Conservation (phyloP, 345 rosid genomes). For the Linum lewisii region DNA sequence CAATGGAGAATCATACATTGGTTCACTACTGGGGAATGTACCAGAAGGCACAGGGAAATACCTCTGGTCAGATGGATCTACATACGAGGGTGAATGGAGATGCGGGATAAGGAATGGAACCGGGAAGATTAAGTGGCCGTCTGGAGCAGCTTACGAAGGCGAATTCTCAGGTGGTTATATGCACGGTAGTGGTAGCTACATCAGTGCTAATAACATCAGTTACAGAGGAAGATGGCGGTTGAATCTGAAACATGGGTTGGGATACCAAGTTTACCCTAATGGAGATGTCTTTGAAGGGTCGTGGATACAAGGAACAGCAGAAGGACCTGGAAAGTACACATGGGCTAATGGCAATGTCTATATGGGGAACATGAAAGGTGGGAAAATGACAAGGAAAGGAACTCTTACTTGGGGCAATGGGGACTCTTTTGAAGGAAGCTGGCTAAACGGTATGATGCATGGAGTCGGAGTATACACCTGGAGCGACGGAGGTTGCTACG, state of each 20-base stretch:
- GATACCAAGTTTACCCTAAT: constrained; percentile 64
- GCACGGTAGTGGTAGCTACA: constrained; percentile 67
- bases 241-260: constrained; percentile 87
- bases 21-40: constrained; percentile 62
- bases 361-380: constrained; percentile 82
- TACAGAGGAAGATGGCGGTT: constrained; percentile 87
- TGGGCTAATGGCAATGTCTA: constrained; percentile 82
- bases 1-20: constrained; percentile 64
- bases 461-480: constrained; percentile 91
- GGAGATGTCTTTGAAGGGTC: constrained; percentile 84
- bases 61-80: constrained; percentile 69
- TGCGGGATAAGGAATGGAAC: constrained; percentile 78
- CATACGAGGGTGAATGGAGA: constrained; percentile 89
- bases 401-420: constrained; percentile 76
- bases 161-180: constrained; percentile 87
- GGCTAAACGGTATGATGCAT: constrained; percentile 91
- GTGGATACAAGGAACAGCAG: constrained; percentile 81
- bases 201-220: constrained; percentile 35
- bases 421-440: constrained; percentile 84
- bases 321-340: constrained; percentile 88
- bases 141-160: constrained; percentile 73
- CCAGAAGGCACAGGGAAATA: constrained; percentile 82
- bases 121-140: constrained; percentile 68
- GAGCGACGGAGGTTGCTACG: constrained; percentile 79
- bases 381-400: constrained; percentile 92